Evolutionary conservation across 345 rosid genomes (phyloP).

Genomic region (Linum trigynum): DNA sequence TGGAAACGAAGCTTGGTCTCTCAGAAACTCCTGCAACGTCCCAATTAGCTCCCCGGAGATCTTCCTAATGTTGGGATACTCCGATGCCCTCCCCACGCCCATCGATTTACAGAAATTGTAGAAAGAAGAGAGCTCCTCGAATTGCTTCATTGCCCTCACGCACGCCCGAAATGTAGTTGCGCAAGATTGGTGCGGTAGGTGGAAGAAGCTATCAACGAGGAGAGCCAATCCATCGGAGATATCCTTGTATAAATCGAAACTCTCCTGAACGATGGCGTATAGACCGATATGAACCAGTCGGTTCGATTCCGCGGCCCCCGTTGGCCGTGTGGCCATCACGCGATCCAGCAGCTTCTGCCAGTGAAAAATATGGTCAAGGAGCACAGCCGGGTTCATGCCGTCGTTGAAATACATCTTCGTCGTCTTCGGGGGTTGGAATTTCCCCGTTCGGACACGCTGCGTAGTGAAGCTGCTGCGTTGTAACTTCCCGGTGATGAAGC

Average conservation of each 20-base stretch:
- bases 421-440: neutral
- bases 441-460: neutral
- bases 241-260: conserved; percentile 70
- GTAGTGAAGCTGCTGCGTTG: conserved; percentile 40
- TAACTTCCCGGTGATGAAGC: conserved; percentile 58
- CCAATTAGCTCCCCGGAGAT: conserved; percentile 65
- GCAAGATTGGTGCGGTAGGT: conserved; percentile 52
- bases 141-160: conserved; percentile 57
- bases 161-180: conserved; percentile 52
- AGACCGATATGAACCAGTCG: conserved; percentile 40
- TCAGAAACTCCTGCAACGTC: conserved; percentile 68
- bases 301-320: conserved; percentile 49
- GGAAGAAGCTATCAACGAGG: conserved; percentile 63
- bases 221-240: conserved; percentile 53
- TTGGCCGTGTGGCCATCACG: conserved; percentile 51
- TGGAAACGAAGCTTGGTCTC: conserved; percentile 61
- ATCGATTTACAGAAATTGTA: conserved; percentile 42
- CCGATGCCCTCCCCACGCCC: conserved; percentile 61
- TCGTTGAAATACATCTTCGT: conserved; percentile 23
- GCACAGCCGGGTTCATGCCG: conserved; percentile 55
- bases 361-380: conserved; percentile 43
- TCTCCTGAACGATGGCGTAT: conserved; percentile 52
- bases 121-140: conserved; percentile 50
- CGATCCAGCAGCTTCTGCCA: conserved; percentile 79
- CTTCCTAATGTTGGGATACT: conserved; percentile 69